Evolutionary conservation across 192 early-diverging fungal species (phyloP).

Genomic region (Diversispora eburnea): DNA sequence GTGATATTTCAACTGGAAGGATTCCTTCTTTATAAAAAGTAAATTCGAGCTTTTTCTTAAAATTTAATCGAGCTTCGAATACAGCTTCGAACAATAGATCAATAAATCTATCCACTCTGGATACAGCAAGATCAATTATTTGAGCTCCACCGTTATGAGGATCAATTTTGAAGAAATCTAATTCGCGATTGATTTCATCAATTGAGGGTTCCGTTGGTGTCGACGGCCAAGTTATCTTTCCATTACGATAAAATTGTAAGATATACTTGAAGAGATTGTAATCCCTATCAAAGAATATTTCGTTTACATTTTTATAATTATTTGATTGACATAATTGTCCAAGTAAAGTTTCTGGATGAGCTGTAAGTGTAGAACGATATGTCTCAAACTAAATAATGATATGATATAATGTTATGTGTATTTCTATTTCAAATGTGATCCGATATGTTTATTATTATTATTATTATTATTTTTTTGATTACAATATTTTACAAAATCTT

Average conservation of each 20-base stretch:
- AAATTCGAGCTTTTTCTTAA: neutral
- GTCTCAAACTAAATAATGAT: conserved; percentile 11
- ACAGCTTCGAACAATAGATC: neutral
- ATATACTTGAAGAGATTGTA: neutral
- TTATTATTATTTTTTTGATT: neutral
- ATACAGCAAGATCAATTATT: neutral
- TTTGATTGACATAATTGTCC: neutral
- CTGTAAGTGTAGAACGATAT: neutral
- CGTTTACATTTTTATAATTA: neutral
- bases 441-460: too few relatives aligned
- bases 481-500: neutral
- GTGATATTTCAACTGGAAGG: neutral
- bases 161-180: neutral
- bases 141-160: neutral
- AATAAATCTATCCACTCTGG: neutral
- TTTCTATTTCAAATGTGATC: too few relatives aligned
- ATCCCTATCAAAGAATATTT: conserved; percentile 22
- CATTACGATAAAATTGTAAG: conserved; percentile 7
- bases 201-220: neutral
- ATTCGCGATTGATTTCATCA: neutral
- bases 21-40: neutral
- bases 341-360: conserved; percentile 6
- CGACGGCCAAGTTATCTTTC: neutral
- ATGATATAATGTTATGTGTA: neutral
- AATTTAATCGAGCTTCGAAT: neutral